Base-by-base conservation (phyloP, 192 early-diverging fungal species). In the Backusella luteola region DNA sequence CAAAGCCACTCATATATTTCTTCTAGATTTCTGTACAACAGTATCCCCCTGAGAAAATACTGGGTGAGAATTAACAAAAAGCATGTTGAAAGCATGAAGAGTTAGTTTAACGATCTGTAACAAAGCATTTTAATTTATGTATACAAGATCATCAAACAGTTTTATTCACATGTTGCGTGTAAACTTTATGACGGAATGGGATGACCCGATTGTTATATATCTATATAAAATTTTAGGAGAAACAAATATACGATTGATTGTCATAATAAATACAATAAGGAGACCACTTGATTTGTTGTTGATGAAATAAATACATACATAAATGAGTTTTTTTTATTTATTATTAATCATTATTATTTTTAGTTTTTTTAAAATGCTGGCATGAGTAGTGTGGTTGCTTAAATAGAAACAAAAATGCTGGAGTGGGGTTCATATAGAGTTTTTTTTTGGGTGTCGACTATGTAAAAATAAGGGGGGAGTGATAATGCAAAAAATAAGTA, bases 371-470 rank as follows among this genome's bases (percentile, higher is more conserved):
- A 4, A 63, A 63, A 63, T 63, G 56, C 56, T 63, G 56, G 56
- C 56, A 63, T 63, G 56, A 63, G 56, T 14, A 23, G 26, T 59
- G 56, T 21, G 56, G 11, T 59, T 59, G 56, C 56, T 59, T 59
- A 59, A 59, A 59, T 26, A 59, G 21, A 59, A 59, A 59, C 21
- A 59, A 23, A 53, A 9, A 59, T 49, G 46, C 15, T 49, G 46
- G 15, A 5, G 41, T 42, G 8, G 23, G 56, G 56, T 59, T 59
- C 56, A 59, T 59, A 59, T 52, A 49, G 19, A 21, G 19, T 56
- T 63, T 63, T 63, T 59, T 63, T 63, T 63, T 63, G 56, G 4
- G 23, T 63, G 56, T 63, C 26, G 56, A 29, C 56, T 63, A 63
- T 63, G 56, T 63, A 63, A 29, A 63, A 56, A 21, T n/a, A 26